Percentiles rank a stretch among this genome's conserved stretches.
Evolutionary conservation across 2,329 filamentous ascomycete species (phyloP).

Genomic region (Aspergillus sp.): DNA sequence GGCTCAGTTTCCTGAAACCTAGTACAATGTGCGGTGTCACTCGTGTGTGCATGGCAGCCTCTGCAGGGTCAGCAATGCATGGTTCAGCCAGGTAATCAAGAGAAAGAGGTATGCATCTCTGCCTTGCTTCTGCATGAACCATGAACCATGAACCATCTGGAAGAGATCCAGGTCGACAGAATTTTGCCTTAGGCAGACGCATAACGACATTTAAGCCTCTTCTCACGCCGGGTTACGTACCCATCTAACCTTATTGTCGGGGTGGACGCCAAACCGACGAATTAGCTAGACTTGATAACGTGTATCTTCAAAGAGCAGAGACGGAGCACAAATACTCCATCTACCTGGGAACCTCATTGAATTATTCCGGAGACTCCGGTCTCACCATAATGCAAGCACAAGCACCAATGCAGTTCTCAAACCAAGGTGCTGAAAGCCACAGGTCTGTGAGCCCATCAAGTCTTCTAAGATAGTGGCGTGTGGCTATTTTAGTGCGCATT

Average conservation of each 20-base stretch:
- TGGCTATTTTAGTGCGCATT: slow-evolving; percentile 7
- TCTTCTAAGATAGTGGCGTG: neutral
- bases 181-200: neutral
- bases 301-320: too few relatives aligned
- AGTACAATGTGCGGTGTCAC: neutral
- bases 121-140: neutral
- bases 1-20: neutral
- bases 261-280: neutral
- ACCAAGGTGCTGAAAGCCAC: neutral
- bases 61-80: neutral
- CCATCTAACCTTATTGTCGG: neutral
- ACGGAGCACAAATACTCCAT: too few relatives aligned
- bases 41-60: neutral
- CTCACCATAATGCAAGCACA: neutral
- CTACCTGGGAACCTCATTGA: too few relatives aligned
- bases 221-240: neutral
- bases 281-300: neutral
- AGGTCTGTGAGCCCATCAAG: neutral
- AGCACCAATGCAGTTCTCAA: neutral
- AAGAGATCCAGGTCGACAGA: neutral
- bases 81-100: neutral
- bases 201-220: too few relatives aligned
- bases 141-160: neutral
- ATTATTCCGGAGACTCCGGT: neutral
- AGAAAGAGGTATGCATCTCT: neutral